Evolutionary conservation across 2,329 filamentous ascomycete species (phyloP).

Genomic region (Fusarium sp.): DNA sequence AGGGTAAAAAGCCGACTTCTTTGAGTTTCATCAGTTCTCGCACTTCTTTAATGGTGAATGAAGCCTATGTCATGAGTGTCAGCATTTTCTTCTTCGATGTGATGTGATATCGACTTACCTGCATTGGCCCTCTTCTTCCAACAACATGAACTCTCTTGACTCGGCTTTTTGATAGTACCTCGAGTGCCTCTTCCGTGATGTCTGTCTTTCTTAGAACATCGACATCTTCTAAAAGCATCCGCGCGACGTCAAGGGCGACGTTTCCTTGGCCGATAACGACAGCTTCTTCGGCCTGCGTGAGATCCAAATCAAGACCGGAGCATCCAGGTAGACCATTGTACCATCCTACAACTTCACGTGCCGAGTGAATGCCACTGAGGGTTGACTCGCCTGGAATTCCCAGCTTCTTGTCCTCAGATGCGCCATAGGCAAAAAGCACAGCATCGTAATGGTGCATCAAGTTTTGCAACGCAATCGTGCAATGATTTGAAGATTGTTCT

Average conservation of each 20-base stretch:
- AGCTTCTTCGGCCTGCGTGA: conserved; percentile 82
- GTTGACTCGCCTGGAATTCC: conserved; percentile 82
- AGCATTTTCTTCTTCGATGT: not conserved
- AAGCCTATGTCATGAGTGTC: conserved; percentile 67
- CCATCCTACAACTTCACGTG: conserved; percentile 95
- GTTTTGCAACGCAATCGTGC: conserved; percentile 72
- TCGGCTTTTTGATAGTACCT: conserved; percentile 77
- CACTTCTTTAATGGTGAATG: conserved; percentile 95
- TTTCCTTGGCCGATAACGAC: conserved; percentile 96
- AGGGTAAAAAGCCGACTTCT: conserved; percentile 76
- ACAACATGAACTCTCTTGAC: conserved; percentile 88
- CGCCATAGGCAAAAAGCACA: conserved; percentile 92
- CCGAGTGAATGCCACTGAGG: conserved; percentile 83
- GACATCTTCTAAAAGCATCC: conserved; percentile 84
- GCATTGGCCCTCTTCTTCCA: conserved; percentile 88
- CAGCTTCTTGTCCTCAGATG: conserved; percentile 83
- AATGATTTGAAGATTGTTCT: conserved; percentile 56
- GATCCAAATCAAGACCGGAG: conserved; percentile 76
- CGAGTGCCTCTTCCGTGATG: conserved; percentile 86
- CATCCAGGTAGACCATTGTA: conserved; percentile 96
- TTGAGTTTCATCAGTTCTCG: conserved; percentile 87
- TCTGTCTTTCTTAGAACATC: conserved; percentile 84
- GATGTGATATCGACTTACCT: conserved; percentile 65
- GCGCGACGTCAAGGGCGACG: conserved; percentile 92
- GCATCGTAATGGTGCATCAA: conserved; percentile 90